Evolutionary conservation across 1,139 yeast species (phyloP).

Genomic region (Kodamaea suecica): DNA sequence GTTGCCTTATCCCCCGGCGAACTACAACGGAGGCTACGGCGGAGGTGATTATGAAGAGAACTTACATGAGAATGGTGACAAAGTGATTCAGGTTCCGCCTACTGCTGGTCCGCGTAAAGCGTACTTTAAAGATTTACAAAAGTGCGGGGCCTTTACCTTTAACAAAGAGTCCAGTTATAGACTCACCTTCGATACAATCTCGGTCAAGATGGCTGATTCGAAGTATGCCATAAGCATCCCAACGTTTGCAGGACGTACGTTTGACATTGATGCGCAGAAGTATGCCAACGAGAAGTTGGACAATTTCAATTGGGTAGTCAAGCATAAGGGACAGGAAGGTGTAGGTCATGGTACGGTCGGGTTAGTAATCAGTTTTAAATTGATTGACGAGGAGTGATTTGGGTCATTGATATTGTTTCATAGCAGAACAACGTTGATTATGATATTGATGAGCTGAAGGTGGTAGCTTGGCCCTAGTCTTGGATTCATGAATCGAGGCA

Average conservation of each 20-base stretch:
- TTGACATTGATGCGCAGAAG: slow-evolving; percentile 39
- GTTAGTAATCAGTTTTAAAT: slow-evolving; percentile 38
- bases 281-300: slow-evolving; percentile 43
- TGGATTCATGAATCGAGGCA: too few species aligned
- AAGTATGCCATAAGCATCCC: slow-evolving; percentile 42
- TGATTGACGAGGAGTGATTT: slow-evolving; percentile 32
- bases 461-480: too few species aligned
- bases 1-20: slow-evolving; percentile 7
- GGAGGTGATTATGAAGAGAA: slow-evolving; percentile 22
- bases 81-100: slow-evolving; percentile 27
- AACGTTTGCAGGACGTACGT: slow-evolving; percentile 34
- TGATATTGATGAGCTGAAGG: too few species aligned
- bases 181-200: slow-evolving; percentile 40
- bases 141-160: slow-evolving; percentile 33
- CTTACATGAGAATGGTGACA: slow-evolving; percentile 20
- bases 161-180: slow-evolving; percentile 24
- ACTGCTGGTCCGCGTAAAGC: slow-evolving; percentile 32
- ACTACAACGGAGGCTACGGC: slow-evolving; percentile 10
- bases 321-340: slow-evolving; percentile 38
- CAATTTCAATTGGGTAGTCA: slow-evolving; percentile 46
- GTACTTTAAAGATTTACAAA: slow-evolving; percentile 29
- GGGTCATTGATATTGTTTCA: too few species aligned
- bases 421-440: too few species aligned
- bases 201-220: slow-evolving; percentile 41
- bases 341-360: slow-evolving; percentile 37